Percentiles rank a stretch among this genome's conserved stretches.
Evolutionary conservation across 202 grass and related monocot genomes (phyloP).

Genomic region (Setaria viridis): DNA sequence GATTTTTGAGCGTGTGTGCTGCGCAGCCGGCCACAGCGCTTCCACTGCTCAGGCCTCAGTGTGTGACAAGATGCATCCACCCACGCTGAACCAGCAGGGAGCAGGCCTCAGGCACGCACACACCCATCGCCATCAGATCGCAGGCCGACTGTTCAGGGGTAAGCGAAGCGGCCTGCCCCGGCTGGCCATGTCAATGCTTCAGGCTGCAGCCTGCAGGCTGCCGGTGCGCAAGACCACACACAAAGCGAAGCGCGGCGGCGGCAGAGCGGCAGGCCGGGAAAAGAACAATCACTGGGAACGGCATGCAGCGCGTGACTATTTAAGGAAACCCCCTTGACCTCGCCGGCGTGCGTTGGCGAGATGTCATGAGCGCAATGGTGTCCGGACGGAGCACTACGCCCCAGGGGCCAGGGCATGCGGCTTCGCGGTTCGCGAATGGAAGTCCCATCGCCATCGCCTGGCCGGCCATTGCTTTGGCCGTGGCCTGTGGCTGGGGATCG

Average conservation of each 20-base stretch:
- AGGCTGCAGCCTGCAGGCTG: slow-evolving; percentile 26
- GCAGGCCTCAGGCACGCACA: not conserved
- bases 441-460: slow-evolving; percentile 36
- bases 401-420: not conserved
- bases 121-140: slow-evolving; percentile 35
- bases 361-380: not conserved
- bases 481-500: not conserved
- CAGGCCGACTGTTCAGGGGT: slow-evolving; percentile 58
- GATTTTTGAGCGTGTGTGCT: too few relatives aligned
- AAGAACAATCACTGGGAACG: slow-evolving; percentile 66
- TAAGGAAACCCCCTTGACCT: slow-evolving; percentile 73
- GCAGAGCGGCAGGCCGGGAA: slow-evolving; percentile 32
- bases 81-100: not conserved
- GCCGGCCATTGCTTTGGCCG: slow-evolving; percentile 18
- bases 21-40: slow-evolving; percentile 13
- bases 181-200: slow-evolving; percentile 2
- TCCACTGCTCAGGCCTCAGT: slow-evolving; percentile 1
- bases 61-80: slow-evolving; percentile 54
- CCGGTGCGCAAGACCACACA: slow-evolving; percentile 46
- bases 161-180: slow-evolving; percentile 16
- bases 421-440: slow-evolving; percentile 42
- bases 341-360: not conserved
- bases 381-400: too few relatives aligned
- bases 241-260: slow-evolving; percentile 28
- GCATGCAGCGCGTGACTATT: slow-evolving; percentile 55